Evolutionary conservation across 1,284 basidiomycete genomes (phyloP).

Genomic region (Trichosporon sp.): DNA sequence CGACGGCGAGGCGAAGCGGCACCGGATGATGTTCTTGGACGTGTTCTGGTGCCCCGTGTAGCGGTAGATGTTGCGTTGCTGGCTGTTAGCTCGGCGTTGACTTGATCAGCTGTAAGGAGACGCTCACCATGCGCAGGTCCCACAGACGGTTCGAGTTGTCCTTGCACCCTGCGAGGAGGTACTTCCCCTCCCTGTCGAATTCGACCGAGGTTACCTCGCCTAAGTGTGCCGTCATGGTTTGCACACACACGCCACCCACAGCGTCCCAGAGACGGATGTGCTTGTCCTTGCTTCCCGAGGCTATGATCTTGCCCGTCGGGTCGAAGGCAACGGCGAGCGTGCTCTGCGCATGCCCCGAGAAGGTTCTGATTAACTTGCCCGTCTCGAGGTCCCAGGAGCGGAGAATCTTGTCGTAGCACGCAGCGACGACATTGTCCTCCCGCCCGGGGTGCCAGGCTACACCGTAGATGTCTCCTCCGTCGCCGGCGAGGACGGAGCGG

Average conservation of each 20-base stretch:
- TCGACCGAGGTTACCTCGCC: conserved; percentile 52
- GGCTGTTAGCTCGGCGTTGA: neutral
- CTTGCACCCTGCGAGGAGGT: conserved; percentile 50
- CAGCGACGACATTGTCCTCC: conserved; percentile 45
- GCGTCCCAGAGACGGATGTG: conserved; percentile 52
- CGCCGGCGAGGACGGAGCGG: conserved; percentile 29
- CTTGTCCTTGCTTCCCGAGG: conserved; percentile 51
- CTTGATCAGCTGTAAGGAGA: neutral
- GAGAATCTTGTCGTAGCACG: conserved; percentile 52
- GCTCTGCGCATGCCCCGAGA: conserved; percentile 51
- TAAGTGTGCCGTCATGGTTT: conserved; percentile 49
- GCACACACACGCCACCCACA: conserved; percentile 49
- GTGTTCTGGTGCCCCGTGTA: conserved; percentile 54
- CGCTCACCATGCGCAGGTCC: conserved; percentile 47
- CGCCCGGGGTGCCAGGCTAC: conserved; percentile 48
- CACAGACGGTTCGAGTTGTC: conserved; percentile 50
- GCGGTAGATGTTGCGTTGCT: conserved; percentile 48
- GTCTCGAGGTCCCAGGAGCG: conserved; percentile 50
- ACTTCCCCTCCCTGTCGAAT: conserved; percentile 48
- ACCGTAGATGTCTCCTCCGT: conserved; percentile 51
- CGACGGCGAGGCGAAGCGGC: conserved; percentile 46
- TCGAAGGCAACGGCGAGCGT: conserved; percentile 50
- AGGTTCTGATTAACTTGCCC: conserved; percentile 49
- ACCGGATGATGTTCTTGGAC: conserved; percentile 51
- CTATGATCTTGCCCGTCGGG: conserved; percentile 49